phyloP scores from a whole-genome alignment of 768 basidiomycete genomes.

The Cantharellus cinnabarinus region DNA sequence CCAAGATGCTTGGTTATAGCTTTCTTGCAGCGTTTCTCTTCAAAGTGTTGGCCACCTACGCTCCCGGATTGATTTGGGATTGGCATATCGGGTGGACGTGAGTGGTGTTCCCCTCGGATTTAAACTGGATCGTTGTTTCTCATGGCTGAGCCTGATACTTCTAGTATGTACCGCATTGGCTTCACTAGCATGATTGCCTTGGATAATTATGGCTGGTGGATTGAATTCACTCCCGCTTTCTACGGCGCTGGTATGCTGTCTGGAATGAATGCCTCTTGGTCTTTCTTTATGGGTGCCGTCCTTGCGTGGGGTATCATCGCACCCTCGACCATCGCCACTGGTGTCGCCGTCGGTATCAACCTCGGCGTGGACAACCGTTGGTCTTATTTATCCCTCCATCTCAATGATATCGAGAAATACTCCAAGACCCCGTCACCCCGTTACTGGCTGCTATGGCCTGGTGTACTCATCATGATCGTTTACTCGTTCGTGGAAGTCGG shows the following conservation, averaged over 20 bases:
- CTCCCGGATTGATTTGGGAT: constrained; percentile 36
- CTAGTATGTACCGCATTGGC: constrained; percentile 29
- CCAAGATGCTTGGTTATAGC: constrained; percentile 27
- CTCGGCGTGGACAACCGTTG: constrained; percentile 25
- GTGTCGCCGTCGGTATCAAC: constrained; percentile 26
- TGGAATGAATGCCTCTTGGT: constrained; percentile 10
- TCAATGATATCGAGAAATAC: constrained; percentile 24
- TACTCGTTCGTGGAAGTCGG: constrained; percentile 27
- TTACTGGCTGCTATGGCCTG: constrained; percentile 45
- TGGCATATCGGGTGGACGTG: constrained; percentile 43
- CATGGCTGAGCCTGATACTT: background rate
- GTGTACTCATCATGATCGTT: constrained; percentile 16
- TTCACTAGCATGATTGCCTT: constrained; percentile 37
- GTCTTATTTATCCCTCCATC: constrained; percentile 27
- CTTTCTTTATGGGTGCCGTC: constrained; percentile 29
- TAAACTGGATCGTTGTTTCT: background rate
- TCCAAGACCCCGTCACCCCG: constrained; percentile 29
- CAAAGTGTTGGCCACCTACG: constrained; percentile 36
- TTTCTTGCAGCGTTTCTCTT: constrained; percentile 29
- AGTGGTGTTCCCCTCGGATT: background rate
- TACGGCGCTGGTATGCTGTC: constrained; percentile 13
- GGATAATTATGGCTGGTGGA: constrained; percentile 38
- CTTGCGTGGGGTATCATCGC: constrained; percentile 43
- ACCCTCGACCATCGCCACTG: constrained; percentile 31
- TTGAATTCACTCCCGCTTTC: constrained; percentile 21